These are phyloP conservation scores for Moesziomyces globuligerus DNA, from an alignment of 1,284 basidiomycete species.

Conservation along the genomic window DNA sequence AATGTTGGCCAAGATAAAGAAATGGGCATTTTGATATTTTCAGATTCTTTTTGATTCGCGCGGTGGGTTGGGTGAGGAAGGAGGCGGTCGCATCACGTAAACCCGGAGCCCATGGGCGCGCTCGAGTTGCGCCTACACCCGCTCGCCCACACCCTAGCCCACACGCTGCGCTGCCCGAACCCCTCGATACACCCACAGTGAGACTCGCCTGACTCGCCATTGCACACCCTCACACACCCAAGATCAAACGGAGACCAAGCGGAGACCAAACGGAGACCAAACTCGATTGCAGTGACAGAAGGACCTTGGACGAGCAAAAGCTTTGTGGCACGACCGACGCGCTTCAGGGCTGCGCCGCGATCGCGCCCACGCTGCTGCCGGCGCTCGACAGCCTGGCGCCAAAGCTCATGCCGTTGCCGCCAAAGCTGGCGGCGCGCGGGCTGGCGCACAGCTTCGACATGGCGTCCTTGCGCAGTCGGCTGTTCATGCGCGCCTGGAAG, in stretches of 20 bases:
- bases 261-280: background rate
- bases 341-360: slow-evolving; percentile 15
- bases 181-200: too few relatives aligned
- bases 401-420: slow-evolving; percentile 46
- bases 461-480: slow-evolving; percentile 57
- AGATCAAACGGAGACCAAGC: too few relatives aligned
- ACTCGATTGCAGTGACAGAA: too few relatives aligned
- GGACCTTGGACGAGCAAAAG: too few relatives aligned
- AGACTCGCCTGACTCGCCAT: too few relatives aligned
- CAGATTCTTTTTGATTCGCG: background rate
- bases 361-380: slow-evolving; percentile 28
- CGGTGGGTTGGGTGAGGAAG: too few relatives aligned
- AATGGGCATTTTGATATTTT: background rate
- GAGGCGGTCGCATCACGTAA: background rate
- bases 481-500: slow-evolving; percentile 57
- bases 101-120: background rate
- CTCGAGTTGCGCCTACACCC: too few relatives aligned
- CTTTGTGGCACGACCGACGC: too few relatives aligned
- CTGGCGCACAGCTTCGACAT: slow-evolving; percentile 61
- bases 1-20: too few relatives aligned
- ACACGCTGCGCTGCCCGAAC: too few relatives aligned
- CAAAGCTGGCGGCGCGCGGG: slow-evolving; percentile 53
- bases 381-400: slow-evolving; percentile 36
- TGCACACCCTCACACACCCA: too few relatives aligned
- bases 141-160: too few relatives aligned